A percentile compares a stretch with the other conserved stretches of the same genome.
These are phyloP conservation scores for Pleurotus sapidus DNA, from an alignment of 768 basidiomycete species.

Conservation along the genomic window DNA sequence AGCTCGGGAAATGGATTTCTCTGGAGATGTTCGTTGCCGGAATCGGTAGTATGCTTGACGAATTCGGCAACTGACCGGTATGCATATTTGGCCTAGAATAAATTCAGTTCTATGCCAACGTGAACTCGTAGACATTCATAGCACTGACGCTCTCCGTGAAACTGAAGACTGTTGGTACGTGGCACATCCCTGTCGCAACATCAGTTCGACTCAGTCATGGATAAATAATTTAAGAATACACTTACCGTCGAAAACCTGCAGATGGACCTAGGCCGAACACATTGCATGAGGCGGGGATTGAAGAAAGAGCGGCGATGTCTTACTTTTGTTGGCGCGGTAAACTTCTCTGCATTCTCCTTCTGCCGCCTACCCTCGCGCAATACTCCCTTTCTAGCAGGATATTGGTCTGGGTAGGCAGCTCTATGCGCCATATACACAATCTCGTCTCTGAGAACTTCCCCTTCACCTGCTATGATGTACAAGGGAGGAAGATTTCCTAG, in stretches of 20 bases:
- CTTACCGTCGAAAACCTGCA: slow-evolving; percentile 73
- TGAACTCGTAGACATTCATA: no score
- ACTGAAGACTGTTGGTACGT: slow-evolving; percentile 71
- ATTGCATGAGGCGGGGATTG: not conserved
- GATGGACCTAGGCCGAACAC: slow-evolving; percentile 50
- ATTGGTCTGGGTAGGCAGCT: slow-evolving; percentile 68
- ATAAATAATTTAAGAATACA: slow-evolving; percentile 2
- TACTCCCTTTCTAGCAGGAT: slow-evolving; percentile 56
- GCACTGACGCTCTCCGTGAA: slow-evolving; percentile 54
- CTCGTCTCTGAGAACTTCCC: slow-evolving; percentile 76
- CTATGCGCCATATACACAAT: slow-evolving; percentile 77
- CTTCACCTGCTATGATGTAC: slow-evolving; percentile 69
- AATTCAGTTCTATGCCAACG: no score
- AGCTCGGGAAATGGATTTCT: slow-evolving; percentile 47
- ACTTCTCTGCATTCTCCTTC: slow-evolving; percentile 47
- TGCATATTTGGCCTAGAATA: slow-evolving; percentile 50
- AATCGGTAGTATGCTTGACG: slow-evolving; percentile 47
- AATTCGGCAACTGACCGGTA: slow-evolving; percentile 60
- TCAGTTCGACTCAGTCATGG: no score
- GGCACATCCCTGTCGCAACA: slow-evolving; percentile 53
- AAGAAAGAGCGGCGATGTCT: not conserved
- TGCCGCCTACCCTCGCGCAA: slow-evolving; percentile 44
- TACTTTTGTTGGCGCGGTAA: slow-evolving; percentile 51
- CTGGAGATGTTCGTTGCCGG: slow-evolving; percentile 31
- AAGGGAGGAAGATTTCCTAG: slow-evolving; percentile 75